Percentiles rank a stretch among this genome's conserved stretches.
phyloP scores from a whole-genome alignment of 768 basidiomycete species.

The Hygrocybe coccinea region DNA sequence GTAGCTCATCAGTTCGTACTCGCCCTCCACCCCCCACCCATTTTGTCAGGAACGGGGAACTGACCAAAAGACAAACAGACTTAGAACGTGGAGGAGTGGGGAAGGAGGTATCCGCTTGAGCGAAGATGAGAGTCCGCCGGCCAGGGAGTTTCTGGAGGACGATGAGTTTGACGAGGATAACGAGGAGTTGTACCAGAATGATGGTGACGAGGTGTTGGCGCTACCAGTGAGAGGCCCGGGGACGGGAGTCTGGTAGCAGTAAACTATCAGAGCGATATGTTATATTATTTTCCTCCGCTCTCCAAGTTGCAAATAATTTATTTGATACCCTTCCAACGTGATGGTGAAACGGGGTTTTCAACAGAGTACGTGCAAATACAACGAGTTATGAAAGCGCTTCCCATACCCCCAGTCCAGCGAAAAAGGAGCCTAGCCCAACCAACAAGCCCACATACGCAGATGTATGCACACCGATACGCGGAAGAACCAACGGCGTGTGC shows the following conservation, averaged over 20 bases:
- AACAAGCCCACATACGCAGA: constrained; percentile 68
- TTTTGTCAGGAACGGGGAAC: too few species aligned
- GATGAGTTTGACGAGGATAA: constrained; percentile 48
- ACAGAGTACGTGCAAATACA: too few species aligned
- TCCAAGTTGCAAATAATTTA: neutral
- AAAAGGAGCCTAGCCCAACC: constrained; percentile 63
- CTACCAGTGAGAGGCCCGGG: neutral
- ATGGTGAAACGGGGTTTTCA: too few species aligned
- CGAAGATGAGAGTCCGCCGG: constrained; percentile 67
- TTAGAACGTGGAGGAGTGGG: constrained; percentile 49
- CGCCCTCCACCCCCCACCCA: too few species aligned
- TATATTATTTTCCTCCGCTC: too few species aligned
- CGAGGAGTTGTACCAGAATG: neutral
- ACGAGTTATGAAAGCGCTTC: constrained; percentile 47
- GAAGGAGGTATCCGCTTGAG: constrained; percentile 65
- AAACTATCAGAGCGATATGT: too few species aligned
- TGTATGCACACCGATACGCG: constrained; percentile 68
- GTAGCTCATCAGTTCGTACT: constrained; percentile 63
- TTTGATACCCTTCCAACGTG: neutral
- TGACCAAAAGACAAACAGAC: constrained; percentile 29
- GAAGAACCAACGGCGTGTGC: constrained; percentile 63
- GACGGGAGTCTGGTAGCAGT: too few species aligned
- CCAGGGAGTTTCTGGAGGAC: constrained; percentile 58
- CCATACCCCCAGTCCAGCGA: constrained; percentile 71
- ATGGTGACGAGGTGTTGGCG: neutral